These are phyloP conservation scores for Pilobolus umbonatus DNA, from an alignment of 192 early-diverging fungal genomes.

Conservation along the genomic window DNA sequence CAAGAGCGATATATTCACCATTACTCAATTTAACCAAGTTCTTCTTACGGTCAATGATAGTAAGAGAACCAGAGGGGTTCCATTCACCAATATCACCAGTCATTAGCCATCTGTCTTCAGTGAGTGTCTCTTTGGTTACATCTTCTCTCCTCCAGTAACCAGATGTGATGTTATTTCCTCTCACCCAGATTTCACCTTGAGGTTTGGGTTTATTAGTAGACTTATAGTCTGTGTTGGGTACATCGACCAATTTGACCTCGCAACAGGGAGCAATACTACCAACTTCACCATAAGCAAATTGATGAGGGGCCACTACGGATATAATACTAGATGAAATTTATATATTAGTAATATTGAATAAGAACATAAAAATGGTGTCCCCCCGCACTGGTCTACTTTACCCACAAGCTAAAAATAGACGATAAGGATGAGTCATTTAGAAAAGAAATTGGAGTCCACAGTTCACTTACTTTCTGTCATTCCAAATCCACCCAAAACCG, in stretches of 20 bases:
- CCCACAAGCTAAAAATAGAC: constrained; percentile 12
- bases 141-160: constrained; percentile 78
- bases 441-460: no score
- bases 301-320: constrained; percentile 59
- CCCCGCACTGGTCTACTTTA: background rate
- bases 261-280: constrained; percentile 73
- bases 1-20: constrained; percentile 92
- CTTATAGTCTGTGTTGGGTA: constrained; percentile 52
- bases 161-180: constrained; percentile 69
- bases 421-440: no score
- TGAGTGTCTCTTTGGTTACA: constrained; percentile 60
- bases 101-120: constrained; percentile 76
- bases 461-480: constrained; percentile 35
- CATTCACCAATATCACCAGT: constrained; percentile 90
- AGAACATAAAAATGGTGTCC: background rate
- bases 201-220: constrained; percentile 54
- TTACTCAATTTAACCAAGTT: constrained; percentile 89
- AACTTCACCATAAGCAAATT: constrained; percentile 55
- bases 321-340: constrained; percentile 43
- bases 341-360: background rate
- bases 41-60: constrained; percentile 90
- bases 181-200: constrained; percentile 78
- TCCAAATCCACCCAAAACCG: constrained; percentile 87
- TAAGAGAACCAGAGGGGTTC: constrained; percentile 66
- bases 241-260: constrained; percentile 78